Evolutionary conservation across 1,284 basidiomycete species (phyloP).

Genomic region (Boletus semigastroideus): DNA sequence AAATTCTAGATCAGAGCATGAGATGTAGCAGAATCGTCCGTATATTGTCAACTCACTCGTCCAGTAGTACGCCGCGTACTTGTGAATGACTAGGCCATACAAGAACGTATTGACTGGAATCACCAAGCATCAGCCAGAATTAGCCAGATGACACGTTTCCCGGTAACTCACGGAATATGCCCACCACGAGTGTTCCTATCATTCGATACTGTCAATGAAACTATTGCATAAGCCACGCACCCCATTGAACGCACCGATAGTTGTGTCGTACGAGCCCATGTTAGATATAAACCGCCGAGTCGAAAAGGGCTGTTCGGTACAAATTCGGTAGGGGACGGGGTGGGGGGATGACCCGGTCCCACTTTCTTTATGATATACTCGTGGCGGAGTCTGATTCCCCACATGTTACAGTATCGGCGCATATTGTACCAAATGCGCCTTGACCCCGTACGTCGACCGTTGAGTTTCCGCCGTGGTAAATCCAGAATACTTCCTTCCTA

Average conservation of each 20-base stretch:
- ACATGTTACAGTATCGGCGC: no score
- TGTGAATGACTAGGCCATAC: slow-evolving; percentile 49
- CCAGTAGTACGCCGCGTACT: slow-evolving; percentile 46
- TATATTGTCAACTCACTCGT: slow-evolving; percentile 33
- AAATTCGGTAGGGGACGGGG: no score
- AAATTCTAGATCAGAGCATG: slow-evolving; percentile 35
- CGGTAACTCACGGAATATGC: slow-evolving; percentile 36
- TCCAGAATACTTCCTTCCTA: no score
- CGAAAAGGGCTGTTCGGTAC: no score
- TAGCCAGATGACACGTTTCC: no score
- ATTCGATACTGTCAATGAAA: background rate
- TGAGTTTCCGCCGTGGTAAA: no score
- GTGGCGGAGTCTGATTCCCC: no score
- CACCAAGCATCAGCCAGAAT: background rate
- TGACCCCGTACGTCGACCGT: no score
- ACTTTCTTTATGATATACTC: no score
- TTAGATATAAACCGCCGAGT: background rate
- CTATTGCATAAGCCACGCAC: no score
- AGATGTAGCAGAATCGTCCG: background rate
- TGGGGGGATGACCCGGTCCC: no score
- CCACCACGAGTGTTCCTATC: slow-evolving; percentile 38
- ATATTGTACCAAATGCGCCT: no score
- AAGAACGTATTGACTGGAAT: slow-evolving; percentile 49
- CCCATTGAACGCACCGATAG: slow-evolving; percentile 6
- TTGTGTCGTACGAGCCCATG: slow-evolving; percentile 10